Evolutionary conservation across 148 eudicot species (phyloP).

Genomic region (Heliamphora exappendiculata): DNA sequence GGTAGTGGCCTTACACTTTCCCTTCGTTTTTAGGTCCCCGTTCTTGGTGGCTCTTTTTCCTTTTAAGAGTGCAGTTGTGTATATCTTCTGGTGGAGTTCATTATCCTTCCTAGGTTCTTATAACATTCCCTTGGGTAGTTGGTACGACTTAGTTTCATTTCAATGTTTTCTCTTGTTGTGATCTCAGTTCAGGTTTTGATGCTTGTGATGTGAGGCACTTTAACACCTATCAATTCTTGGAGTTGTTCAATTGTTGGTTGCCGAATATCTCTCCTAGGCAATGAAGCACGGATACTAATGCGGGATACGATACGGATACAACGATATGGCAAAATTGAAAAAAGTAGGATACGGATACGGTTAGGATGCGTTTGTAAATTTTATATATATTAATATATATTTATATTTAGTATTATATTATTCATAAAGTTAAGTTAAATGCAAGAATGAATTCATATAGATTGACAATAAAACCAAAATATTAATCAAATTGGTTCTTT

Average conservation of each 20-base stretch:
- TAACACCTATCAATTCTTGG: not conserved
- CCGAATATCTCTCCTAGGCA: not conserved
- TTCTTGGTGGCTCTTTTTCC: not conserved
- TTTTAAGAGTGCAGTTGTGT: not conserved
- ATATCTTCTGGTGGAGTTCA: not conserved
- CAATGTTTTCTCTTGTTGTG: not conserved
- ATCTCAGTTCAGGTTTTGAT: not conserved
- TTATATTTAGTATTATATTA: too few species aligned
- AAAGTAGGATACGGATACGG: too few species aligned
- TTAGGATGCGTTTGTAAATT: too few species aligned
- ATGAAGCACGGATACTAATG: too few species aligned
- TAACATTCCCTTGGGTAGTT: conserved; percentile 1
- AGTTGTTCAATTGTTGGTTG: not conserved
- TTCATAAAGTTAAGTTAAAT: too few species aligned
- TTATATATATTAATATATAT: too few species aligned
- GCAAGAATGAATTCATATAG: too few species aligned
- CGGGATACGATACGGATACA: too few species aligned
- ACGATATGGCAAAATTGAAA: too few species aligned
- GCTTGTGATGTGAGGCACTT: not conserved
- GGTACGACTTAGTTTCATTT: not conserved
- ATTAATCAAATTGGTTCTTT: too few species aligned
- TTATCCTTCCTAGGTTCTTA: not conserved
- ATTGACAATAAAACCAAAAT: too few species aligned
- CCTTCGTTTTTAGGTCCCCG: not conserved
- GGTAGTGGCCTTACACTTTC: not conserved